phyloP scores from a whole-genome alignment of 306 rosid genomes.

The Elaeagnus macrophylla region DNA sequence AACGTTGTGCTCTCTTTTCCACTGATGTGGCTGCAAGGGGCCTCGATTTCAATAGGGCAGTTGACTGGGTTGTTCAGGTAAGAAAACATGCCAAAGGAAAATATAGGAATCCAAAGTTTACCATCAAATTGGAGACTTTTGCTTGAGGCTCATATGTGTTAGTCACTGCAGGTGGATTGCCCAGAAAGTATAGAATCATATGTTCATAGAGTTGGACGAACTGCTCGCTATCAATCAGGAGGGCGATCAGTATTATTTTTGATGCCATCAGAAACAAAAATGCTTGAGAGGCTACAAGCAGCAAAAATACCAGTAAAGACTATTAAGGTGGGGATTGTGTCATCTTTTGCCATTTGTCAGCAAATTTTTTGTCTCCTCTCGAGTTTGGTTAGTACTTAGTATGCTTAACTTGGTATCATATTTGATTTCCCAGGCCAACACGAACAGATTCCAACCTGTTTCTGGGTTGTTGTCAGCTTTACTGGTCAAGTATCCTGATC shows the following conservation, averaged over 20 bases:
- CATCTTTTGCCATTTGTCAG: neutral
- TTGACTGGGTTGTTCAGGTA: conserved; percentile 98
- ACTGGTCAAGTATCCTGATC: conserved; percentile 65
- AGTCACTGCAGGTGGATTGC: conserved; percentile 55
- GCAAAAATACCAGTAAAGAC: conserved; percentile 62
- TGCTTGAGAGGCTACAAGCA: conserved; percentile 64
- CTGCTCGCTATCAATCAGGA: conserved; percentile 70
- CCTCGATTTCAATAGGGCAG: conserved; percentile 89
- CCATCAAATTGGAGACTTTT: conserved; percentile 8
- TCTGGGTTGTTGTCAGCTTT: conserved; percentile 64
- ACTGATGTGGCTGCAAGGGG: conserved; percentile 94
- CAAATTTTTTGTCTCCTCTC: neutral
- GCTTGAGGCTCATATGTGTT: conserved; percentile 8
- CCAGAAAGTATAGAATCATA: conserved; percentile 80
- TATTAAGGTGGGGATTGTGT: conserved; percentile 42
- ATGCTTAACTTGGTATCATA: conserved; percentile 17
- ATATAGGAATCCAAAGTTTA: neutral
- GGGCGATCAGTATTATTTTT: conserved; percentile 79
- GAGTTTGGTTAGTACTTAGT: neutral
- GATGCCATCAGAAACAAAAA: conserved; percentile 64
- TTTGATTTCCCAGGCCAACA: conserved; percentile 56
- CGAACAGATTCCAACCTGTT: conserved; percentile 56
- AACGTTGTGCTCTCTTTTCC: conserved; percentile 68
- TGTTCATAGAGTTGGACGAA: conserved; percentile 96
- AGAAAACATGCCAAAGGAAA: neutral